phyloP scores from a whole-genome alignment of 129 eudicot genomes.

The Oenanthe sinensis region DNA sequence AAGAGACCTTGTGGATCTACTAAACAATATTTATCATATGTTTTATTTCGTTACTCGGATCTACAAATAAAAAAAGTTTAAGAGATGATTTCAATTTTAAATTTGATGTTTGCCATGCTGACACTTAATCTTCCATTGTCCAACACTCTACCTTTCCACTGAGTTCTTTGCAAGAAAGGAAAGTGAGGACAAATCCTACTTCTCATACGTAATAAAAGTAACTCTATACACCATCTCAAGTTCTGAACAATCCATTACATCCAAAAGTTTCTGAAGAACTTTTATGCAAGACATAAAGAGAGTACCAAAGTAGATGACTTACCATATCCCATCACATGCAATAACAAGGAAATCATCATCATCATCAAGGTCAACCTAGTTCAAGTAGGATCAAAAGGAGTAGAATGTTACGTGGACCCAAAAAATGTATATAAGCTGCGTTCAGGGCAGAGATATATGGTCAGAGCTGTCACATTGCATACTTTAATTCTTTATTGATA shows the following conservation, averaged over 20 bases:
- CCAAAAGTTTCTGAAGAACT: not conserved
- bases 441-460: not conserved
- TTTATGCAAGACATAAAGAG: not conserved
- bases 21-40: not conserved
- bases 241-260: not conserved
- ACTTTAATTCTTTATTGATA: not conserved
- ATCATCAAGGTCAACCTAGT: conserved; percentile 65
- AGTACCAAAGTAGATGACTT: conserved; percentile 16
- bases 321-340: conserved; percentile 98
- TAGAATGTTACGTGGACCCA: conserved; percentile 17
- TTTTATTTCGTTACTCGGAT: not conserved
- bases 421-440: conserved; percentile 7
- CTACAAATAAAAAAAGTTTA: not conserved
- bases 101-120: not conserved
- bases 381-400: conserved; percentile 8
- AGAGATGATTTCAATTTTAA: not conserved
- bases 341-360: conserved; percentile 81
- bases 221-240: not conserved
- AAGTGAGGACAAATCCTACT: not conserved
- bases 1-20: not conserved
- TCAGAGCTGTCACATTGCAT: not conserved
- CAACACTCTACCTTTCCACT: not conserved
- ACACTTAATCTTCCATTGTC: not conserved
- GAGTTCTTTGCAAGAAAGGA: not conserved
- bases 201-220: not conserved